Base-by-base conservation (phyloP, 2,329 filamentous ascomycete genomes). In the Xylariaceae sp. region DNA sequence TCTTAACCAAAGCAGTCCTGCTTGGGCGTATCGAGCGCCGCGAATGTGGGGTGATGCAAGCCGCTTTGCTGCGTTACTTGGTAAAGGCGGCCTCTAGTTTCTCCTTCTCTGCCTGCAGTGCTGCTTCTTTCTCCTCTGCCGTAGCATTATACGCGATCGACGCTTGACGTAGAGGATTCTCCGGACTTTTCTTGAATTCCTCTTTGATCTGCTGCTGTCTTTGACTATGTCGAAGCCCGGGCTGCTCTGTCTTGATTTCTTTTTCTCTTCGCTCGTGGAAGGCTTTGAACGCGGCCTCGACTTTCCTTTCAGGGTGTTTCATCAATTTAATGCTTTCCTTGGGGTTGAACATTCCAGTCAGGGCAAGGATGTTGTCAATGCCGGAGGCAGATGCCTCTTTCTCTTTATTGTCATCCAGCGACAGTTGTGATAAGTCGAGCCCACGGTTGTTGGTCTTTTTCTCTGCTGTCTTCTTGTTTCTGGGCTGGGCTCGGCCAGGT, bases 281-380 rank as follows among this genome's bases (percentile, higher is more conserved):
- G 39, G 83, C 86, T 17, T 87, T 82, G 66, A 88, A 94, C 1
- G 93, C 93, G 6, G 92, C 91, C 70, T 91, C 89, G 76, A 87
- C 94, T 47, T 94, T 79, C 54, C 89, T 79, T 76, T 97, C 91
- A 0, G 94, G 92, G 68, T 97, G 92, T 48, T 85, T 81, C 68
- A 99, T 94, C 53, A 99, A 71, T 76, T 94, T 90, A 53, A 81
- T 73, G 17, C 78, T 73, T n/a, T 75, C 69, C 39, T 76, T 71
- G 22, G 71, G 72, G 14, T 80, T 78, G 47, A 97, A 72, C 2
- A 45, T 47, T 2, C 83, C 84, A 28, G 97, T 81, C 3, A 91
- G 91, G 64, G 97, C 92, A 45, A 97, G 82, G 0, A 91, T 91
- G 65, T 97, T 93, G 70, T 97, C 92, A 70, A 99, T 96, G 64